Evolutionary conservation across 1,284 basidiomycete genomes (phyloP), one percentile per base, ranked within the genome.

Genomic region (Anthracocystis panici-leucophaei): DNA sequence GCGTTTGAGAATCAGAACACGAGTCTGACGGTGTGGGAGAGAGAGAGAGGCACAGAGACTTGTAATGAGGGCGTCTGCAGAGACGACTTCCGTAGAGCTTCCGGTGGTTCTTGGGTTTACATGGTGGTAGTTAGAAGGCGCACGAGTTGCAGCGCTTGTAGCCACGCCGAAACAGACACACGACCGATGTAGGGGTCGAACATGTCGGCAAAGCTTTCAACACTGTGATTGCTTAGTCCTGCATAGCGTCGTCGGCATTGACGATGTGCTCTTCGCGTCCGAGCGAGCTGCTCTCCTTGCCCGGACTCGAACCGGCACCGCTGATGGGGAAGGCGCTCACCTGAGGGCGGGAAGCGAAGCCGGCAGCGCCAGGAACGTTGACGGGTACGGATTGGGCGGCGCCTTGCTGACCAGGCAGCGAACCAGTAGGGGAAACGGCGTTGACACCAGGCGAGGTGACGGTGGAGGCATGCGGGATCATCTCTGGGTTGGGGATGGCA

Each of bases 401-500:
- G 87, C 35, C 87, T 88, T 48, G 57, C 78, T 66, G 62, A 31
- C 42, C 89, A 88, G 78, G 94, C 91, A 52, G 90, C 90, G 14
- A 95, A 88, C 85, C 94, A 94, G 45, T 84, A 69, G 12, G 88
- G 87, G 44, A 89, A 85, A 1, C 88, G 88, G 35, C 90, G 87
- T 49, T 95, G 93, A 25, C 90, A 87, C 31, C 91, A 89, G 80
- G 69, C 33, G 74, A 78, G 20, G 61, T 55, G 67, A 75, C 81
- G 23, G 80, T 79, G 16, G 80, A 81, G 12, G 85, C 85, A 66
- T 87, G 86, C 3, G 86, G 86, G 56, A 87, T 86, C 65, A 83
- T 83, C 58, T 97, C 93, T 31, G 95, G 94, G 86, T 93, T 95
- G 25, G 95, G 95, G 79, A 97, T 97, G 51, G 94, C 92, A 29